Base-by-base conservation (phyloP, 768 basidiomycete genomes). In the Crassisporium funariophilum region DNA sequence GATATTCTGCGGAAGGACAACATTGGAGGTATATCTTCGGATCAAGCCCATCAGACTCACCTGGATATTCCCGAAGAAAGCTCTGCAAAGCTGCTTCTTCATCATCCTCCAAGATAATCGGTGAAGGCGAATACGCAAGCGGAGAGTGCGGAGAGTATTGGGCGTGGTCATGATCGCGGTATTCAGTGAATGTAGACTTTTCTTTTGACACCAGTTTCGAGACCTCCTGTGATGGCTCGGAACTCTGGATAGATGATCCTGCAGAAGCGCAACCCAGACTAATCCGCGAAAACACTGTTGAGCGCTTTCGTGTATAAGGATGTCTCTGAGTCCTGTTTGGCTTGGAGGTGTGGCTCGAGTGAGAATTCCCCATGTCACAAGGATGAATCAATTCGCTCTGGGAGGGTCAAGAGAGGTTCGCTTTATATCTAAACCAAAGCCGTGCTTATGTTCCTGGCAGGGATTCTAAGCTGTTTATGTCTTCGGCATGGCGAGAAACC, bases 11-110 rank as follows among this genome's bases (percentile, higher is more conserved):
- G 7, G 16, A 19, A 23, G 21, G 22, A 52, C 27, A n/a, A n/a
- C 33, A 23, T 25, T 21, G 35, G 17, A 44, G 15, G 38, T 7
- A 16, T 42, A 24, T n/a, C 36, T 19, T 11, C 20, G 23, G 9
- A 35, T 31, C 33, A 39, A 12, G 10, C 4, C 5, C 24, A 23
- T 37, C 22, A 11, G 35, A 44, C 57, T 35, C 52, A 70, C 70
- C 71, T 38, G 72, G 72, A 48, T 64, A 71, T 33, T 68, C 64
- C n/a, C 53, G 58, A 29, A 80, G 66, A 64, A 85, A 88, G 13
- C 62, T 60, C 15, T 69, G 61, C 60, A 79, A 83, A 15, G 79
- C 75, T 23, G 56, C 53, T 19, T 67, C 62, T 5, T 71, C 70
- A 45, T 70, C 70, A 45, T 59, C 49, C 47, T 49, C 51, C 54